phyloP scores from a whole-genome alignment of 106 monocot species.

The Alisma plantagoaquatica region DNA sequence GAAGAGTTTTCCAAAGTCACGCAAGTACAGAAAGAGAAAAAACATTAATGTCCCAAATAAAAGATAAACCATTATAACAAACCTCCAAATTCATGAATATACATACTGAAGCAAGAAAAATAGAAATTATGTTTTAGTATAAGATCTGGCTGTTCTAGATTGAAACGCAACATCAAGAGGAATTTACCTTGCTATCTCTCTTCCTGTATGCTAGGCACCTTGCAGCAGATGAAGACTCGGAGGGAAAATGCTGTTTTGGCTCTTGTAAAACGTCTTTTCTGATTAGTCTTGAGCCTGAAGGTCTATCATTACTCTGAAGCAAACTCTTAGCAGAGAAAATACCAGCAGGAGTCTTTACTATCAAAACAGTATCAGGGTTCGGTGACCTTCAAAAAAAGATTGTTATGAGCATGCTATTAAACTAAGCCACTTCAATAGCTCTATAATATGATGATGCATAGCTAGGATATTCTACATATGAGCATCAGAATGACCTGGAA shows the following conservation, averaged over 20 bases:
- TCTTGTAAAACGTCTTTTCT: constrained; percentile 11
- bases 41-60: not conserved
- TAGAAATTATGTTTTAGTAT: not conserved
- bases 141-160: not conserved
- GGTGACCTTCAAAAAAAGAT: constrained; percentile 40
- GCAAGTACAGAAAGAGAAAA: too few species aligned
- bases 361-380: constrained; percentile 71
- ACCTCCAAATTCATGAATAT: not conserved
- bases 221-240: constrained; percentile 19
- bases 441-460: not conserved
- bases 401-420: not conserved
- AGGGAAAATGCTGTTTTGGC: not conserved
- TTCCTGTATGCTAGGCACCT: constrained; percentile 17
- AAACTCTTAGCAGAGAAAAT: constrained; percentile 60
- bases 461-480: not conserved
- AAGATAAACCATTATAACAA: not conserved
- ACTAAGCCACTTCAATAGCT: not conserved
- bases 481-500: not conserved
- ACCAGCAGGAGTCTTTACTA: constrained; percentile 49
- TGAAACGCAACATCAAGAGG: constrained; percentile 5
- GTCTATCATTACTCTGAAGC: constrained; percentile 43
- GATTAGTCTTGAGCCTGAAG: constrained; percentile 37
- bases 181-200: constrained; percentile 4
- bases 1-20: too few species aligned
- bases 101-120: not conserved